Evolutionary conservation across 2,329 filamentous ascomycete genomes (phyloP).

Genomic region (Boeremia lycopersici): DNA sequence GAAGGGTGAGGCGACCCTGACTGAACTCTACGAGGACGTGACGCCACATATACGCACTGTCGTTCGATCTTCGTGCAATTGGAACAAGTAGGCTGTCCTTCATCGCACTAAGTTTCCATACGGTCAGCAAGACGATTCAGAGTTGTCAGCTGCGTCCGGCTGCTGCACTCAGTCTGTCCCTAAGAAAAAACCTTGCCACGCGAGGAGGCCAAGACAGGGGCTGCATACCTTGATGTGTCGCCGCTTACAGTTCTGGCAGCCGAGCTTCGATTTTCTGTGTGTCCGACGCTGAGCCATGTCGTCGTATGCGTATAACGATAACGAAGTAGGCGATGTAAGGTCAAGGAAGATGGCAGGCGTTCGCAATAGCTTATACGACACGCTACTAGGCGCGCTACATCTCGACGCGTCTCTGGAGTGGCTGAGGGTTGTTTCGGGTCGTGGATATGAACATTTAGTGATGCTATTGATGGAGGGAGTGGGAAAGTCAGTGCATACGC

Average conservation of each 20-base stretch:
- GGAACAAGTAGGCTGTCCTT: constrained; percentile 22
- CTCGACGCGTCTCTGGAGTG: not conserved
- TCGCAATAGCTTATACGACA: constrained; percentile 2
- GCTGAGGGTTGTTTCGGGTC: not conserved
- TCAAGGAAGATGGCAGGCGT: not conserved
- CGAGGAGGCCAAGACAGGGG: not conserved
- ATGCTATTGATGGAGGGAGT: not conserved
- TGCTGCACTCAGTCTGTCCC: too few relatives aligned
- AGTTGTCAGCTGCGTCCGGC: too few relatives aligned
- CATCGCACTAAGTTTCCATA: constrained; percentile 22
- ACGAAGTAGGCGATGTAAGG: not conserved
- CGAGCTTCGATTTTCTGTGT: constrained; percentile 29
- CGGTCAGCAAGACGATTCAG: too few relatives aligned
- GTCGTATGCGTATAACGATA: not conserved
- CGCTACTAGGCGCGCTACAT: not conserved
- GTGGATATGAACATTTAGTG: not conserved
- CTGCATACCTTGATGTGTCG: constrained; percentile 29
- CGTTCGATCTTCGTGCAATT: constrained; percentile 22
- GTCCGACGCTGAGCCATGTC: constrained; percentile 15
- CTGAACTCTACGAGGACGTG: constrained; percentile 5
- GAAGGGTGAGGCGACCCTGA: constrained; percentile 2
- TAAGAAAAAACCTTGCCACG: too few relatives aligned
- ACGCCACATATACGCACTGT: constrained; percentile 20
- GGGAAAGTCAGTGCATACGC: constrained; percentile 1
- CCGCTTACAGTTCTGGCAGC: constrained; percentile 28